Evolutionary conservation across 148 eudicot genomes (phyloP), one percentile per base, ranked within the genome.

Genomic region (Rhododendron ferrugineum): DNA sequence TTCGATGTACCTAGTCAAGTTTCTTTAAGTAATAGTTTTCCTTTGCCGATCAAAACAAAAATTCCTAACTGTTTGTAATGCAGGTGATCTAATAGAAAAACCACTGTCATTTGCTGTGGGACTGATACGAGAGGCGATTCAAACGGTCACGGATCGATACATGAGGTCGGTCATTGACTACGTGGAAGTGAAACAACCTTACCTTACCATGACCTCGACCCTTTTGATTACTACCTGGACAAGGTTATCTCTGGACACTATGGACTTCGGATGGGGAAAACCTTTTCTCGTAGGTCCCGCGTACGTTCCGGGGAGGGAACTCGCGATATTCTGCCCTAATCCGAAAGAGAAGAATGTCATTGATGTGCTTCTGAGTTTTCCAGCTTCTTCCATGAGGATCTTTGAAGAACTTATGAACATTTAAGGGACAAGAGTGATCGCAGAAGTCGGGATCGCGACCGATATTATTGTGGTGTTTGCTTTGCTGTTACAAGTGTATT

Each of bases 171-270:
- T 89, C 18, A 83, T 88, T 4, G 92, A 90, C 54, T 90, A 83
- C 37, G 85, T 90, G 32, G 92, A 90, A 80, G 87, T 83, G 4
- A 87, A 89, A 3, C 78, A 89, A 75, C 86, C 89, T 11, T 68
- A 85, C 82, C 89, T 90, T 8, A 88, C 87, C 44, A 40, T 90
- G 73, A 83, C 88, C 54, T 82, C 90, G 6, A 90, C 90, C 0
- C 89, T 90, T 46, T 60, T 90, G 86, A 85, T 90, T 44, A 88
- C 92, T 5, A 88, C 90, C 2, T 90, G 92, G 92, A 88, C 92
- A 14, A 88, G 78, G 73, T 54, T 90, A 14, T 78, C 89, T 13
- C 88, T 90, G 4, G 83, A 88, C 79, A 82, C 85, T 1, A 85
- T 85, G 5, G 90, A 90, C 47, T 90, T 90, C 6, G 91, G 91